Evolutionary conservation across 768 basidiomycete species (phyloP).

Genomic region (Trametes cingulata): DNA sequence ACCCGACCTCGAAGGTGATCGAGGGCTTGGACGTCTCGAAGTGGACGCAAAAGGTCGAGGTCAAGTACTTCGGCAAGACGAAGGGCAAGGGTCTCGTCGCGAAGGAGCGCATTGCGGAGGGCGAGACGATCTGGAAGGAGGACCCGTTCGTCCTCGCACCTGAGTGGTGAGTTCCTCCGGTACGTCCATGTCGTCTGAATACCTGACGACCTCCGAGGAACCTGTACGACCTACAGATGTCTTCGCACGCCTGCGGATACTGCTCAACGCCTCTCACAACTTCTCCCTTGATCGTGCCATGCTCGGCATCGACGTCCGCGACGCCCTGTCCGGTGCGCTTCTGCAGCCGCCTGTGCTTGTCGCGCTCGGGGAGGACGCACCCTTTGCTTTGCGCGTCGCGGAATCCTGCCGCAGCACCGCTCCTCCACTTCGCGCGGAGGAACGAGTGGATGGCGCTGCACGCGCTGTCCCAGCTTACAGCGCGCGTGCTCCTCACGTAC

Average conservation of each 20-base stretch:
- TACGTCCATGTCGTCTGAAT: neutral
- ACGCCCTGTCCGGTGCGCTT: slow-evolving; percentile 63
- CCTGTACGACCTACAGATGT: slow-evolving; percentile 67
- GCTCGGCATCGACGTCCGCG: slow-evolving; percentile 40
- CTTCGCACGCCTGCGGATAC: slow-evolving; percentile 63
- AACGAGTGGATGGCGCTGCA: slow-evolving; percentile 75
- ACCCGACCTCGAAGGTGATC: slow-evolving; percentile 67
- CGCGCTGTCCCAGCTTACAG: slow-evolving; percentile 68
- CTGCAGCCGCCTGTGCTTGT: slow-evolving; percentile 78
- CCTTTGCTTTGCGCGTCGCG: slow-evolving; percentile 72
- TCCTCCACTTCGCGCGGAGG: slow-evolving; percentile 61
- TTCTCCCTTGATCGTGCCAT: slow-evolving; percentile 50
- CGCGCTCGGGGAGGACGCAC: slow-evolving; percentile 64
- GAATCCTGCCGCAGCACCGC: slow-evolving; percentile 65
- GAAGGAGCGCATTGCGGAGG: slow-evolving; percentile 60
- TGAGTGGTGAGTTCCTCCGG: slow-evolving; percentile 58
- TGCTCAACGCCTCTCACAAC: slow-evolving; percentile 67
- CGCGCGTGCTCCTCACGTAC: slow-evolving; percentile 57
- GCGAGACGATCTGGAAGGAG: slow-evolving; percentile 83
- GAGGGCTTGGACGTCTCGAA: slow-evolving; percentile 58
- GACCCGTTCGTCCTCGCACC: slow-evolving; percentile 80
- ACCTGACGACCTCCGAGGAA: slow-evolving; percentile 50
- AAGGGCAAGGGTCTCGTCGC: slow-evolving; percentile 89
- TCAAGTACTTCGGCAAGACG: slow-evolving; percentile 62
- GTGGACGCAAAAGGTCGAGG: slow-evolving; percentile 66